Conservation (phyloP, 176 grass and related monocot species). For the Melocanna baccifera region DNA sequence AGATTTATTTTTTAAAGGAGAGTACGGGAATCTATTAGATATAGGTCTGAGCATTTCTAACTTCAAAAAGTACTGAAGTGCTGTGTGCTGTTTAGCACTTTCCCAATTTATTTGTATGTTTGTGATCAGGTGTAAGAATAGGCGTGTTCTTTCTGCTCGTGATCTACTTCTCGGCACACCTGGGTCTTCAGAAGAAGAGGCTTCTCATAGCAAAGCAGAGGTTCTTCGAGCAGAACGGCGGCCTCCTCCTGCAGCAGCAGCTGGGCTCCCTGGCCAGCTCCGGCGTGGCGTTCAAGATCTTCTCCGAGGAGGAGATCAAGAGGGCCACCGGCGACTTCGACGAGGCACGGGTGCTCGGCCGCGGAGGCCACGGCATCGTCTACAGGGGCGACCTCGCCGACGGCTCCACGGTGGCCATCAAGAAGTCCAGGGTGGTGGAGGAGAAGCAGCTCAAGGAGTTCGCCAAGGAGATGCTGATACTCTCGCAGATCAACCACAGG, state of each 20-base stretch:
- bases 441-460: slow-evolving; percentile 40
- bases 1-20: too few species aligned
- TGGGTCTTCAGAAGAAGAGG: slow-evolving; percentile 51
- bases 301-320: slow-evolving; percentile 36
- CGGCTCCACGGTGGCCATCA: slow-evolving; percentile 25
- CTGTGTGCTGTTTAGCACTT: too few species aligned
- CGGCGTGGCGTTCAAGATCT: slow-evolving; percentile 40
- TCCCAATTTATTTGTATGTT: background rate
- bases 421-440: slow-evolving; percentile 41
- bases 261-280: slow-evolving; percentile 19
- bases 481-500: slow-evolving; percentile 62
- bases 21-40: too few species aligned
- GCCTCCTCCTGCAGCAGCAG: slow-evolving; percentile 46
- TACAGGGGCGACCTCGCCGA: slow-evolving; percentile 39
- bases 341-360: slow-evolving; percentile 20
- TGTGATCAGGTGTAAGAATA: slow-evolving; percentile 38
- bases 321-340: slow-evolving; percentile 39
- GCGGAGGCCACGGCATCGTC: slow-evolving; percentile 37
- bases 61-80: too few species aligned
- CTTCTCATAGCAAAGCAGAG: slow-evolving; percentile 44
- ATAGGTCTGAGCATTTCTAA: too few species aligned
- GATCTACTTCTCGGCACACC: slow-evolving; percentile 13
- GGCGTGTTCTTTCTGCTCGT: slow-evolving; percentile 39
- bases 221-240: slow-evolving; percentile 73
- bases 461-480: slow-evolving; percentile 45